These are phyloP conservation scores for Polyporus tsugae DNA, from an alignment of 1,284 basidiomycete genomes.

Conservation along the genomic window DNA sequence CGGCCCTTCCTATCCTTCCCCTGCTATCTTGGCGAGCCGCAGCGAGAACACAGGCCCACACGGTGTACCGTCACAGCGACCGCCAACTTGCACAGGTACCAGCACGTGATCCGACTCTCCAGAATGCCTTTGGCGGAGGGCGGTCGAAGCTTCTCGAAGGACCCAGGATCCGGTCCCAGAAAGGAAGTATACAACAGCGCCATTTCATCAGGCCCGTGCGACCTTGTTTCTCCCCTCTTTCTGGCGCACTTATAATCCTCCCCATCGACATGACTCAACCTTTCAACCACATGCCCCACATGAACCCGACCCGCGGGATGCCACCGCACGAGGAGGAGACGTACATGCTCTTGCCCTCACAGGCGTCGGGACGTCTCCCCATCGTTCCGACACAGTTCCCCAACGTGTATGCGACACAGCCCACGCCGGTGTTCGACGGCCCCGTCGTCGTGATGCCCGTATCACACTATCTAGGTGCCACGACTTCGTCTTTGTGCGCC, in stretches of 20 bases:
- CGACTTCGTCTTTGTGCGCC: not conserved
- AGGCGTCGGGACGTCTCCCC: not conserved
- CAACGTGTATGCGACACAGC: slow-evolving; percentile 6
- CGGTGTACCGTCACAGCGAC: not conserved
- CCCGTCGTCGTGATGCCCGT: slow-evolving; percentile 11
- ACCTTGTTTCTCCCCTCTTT: not conserved
- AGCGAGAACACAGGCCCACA: not conserved
- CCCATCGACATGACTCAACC: slow-evolving; percentile 7
- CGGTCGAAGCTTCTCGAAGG: slow-evolving; percentile 7
- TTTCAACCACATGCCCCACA: slow-evolving; percentile 9
- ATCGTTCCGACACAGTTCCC: slow-evolving; percentile 7
- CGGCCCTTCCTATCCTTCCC: not conserved
- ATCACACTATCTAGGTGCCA: slow-evolving; percentile 12
- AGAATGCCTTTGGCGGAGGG: not conserved
- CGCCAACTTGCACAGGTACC: not conserved
- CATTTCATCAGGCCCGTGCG: not conserved
- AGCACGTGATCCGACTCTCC: not conserved
- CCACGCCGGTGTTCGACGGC: slow-evolving; percentile 7
- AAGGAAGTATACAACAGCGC: slow-evolving; percentile 4
- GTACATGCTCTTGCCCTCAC: slow-evolving; percentile 6
- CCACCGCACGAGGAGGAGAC: not conserved
- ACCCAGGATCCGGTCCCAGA: not conserved
- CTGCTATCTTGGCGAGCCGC: not conserved
- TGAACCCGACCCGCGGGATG: not conserved
- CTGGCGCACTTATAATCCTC: slow-evolving; percentile 8